A percentile compares a stretch with the other conserved stretches of the same genome.
phyloP scores from a whole-genome alignment of 1,284 basidiomycete genomes.

The Marasmius sp. region DNA sequence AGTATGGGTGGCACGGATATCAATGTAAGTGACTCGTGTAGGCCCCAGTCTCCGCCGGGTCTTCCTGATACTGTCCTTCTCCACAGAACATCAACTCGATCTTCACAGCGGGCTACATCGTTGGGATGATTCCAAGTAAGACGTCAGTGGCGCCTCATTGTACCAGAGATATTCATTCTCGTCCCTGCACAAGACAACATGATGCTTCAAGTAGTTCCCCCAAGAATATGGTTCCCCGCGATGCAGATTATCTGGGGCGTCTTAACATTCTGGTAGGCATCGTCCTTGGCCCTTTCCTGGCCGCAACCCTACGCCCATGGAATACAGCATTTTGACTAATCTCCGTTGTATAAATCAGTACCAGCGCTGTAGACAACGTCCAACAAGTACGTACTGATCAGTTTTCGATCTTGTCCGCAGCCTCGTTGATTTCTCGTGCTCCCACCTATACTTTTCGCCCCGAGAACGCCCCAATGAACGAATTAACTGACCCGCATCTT shows the following conservation, averaged over 20 bases:
- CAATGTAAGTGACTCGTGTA: constrained; percentile 42
- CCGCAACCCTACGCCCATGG: not conserved
- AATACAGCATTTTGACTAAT: not conserved
- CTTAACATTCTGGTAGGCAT: constrained; percentile 57
- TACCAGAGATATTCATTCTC: not conserved
- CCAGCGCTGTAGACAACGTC: constrained; percentile 55
- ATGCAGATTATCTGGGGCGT: constrained; percentile 69
- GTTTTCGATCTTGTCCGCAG: constrained; percentile 2
- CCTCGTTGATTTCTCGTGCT: constrained; percentile 8
- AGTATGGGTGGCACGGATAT: constrained; percentile 68
- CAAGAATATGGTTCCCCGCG: constrained; percentile 63
- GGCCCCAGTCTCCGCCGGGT: not conserved
- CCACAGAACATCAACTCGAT: constrained; percentile 66
- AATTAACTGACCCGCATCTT: not conserved
- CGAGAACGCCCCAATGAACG: not conserved
- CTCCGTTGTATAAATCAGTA: constrained; percentile 32
- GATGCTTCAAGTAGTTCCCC: constrained; percentile 59
- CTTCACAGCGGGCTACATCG: constrained; percentile 70
- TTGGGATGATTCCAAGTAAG: constrained; percentile 72
- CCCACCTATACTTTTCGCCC: not conserved
- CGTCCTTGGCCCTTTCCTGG: not conserved
- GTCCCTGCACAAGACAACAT: constrained; percentile 50
- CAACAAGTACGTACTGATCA: constrained; percentile 41
- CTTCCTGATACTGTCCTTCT: constrained; percentile 3
- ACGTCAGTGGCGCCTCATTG: constrained; percentile 8